These are phyloP conservation scores for Yarrowia sp. DNA, from an alignment of 805 yeast species.

Conservation along the genomic window DNA sequence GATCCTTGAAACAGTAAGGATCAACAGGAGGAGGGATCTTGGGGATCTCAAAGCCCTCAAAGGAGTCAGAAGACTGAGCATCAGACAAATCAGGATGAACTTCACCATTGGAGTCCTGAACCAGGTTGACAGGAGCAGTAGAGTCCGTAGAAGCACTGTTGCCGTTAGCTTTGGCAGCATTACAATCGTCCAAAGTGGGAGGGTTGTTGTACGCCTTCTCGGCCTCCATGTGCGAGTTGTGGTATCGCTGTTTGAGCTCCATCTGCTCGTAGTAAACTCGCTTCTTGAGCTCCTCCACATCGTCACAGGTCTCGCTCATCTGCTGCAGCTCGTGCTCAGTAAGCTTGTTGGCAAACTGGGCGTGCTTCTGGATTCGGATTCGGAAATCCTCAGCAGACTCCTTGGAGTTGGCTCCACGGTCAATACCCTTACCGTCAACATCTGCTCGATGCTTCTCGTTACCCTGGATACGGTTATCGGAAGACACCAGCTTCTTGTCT, in stretches of 20 bases:
- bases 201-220: conserved; percentile 4
- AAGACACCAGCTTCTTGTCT: conserved; percentile 75
- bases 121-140: conserved; percentile 1
- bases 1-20: conserved; percentile 88
- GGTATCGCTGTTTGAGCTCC: conserved; percentile 26
- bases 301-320: conserved; percentile 40
- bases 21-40: conserved; percentile 53
- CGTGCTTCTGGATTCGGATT: conserved; percentile 42
- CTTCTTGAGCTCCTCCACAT: conserved; percentile 37
- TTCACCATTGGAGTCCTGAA: background rate
- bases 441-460: conserved; percentile 65
- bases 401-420: conserved; percentile 50
- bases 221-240: conserved; percentile 21
- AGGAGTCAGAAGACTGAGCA: background rate
- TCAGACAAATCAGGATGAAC: background rate
- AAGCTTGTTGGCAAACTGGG: conserved; percentile 22
- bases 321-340: conserved; percentile 55
- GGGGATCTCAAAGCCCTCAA: conserved; percentile 31
- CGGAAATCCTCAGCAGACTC: conserved; percentile 19
- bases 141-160: background rate
- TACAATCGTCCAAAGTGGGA: background rate
- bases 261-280: conserved; percentile 33
- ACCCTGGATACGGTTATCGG: conserved; percentile 76
- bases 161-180: background rate
- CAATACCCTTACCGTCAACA: conserved; percentile 74